A percentile compares a stretch with the other conserved stretches of the same genome.
Conservation (phyloP, 352 stramenopile genomes). For the Pythium aristosporum region DNA sequence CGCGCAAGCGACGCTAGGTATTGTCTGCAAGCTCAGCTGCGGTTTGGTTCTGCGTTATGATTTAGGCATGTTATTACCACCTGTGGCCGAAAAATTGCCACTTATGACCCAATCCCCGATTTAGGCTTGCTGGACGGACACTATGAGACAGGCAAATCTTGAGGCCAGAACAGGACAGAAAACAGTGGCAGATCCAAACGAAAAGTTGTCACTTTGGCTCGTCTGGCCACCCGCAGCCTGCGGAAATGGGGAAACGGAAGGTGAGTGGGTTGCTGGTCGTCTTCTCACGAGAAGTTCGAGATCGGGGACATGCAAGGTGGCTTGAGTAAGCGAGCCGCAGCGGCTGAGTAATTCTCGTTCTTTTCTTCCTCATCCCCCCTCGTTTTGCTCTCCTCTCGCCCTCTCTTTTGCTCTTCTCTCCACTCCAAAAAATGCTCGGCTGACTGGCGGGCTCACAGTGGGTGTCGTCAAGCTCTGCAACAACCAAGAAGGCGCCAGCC, state of each 20-base stretch:
- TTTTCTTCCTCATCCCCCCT: slow-evolving; percentile 10
- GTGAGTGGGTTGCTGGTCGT: background rate
- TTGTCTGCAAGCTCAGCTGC: slow-evolving; percentile 23
- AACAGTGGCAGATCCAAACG: slow-evolving; percentile 1
- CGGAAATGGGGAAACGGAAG: background rate
- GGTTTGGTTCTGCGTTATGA: background rate
- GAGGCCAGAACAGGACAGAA: slow-evolving; percentile 11
- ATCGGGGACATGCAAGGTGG: slow-evolving; percentile 15
- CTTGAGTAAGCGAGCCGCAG: background rate
- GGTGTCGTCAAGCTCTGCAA: slow-evolving; percentile 19
- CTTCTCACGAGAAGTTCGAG: slow-evolving; percentile 1
- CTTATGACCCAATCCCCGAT: background rate
- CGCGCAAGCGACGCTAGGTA: background rate
- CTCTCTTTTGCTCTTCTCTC: slow-evolving; percentile 10
- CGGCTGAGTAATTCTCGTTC: slow-evolving; percentile 8
- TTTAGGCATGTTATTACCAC: background rate
- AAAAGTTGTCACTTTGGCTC: slow-evolving; percentile 1
- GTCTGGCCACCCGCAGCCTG: slow-evolving; percentile 3
- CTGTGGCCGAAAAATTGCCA: background rate
- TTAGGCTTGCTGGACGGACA: background rate
- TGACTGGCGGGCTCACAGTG: slow-evolving; percentile 10
- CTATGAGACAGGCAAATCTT: background rate
- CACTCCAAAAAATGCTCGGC: background rate
- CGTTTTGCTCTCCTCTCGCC: slow-evolving; percentile 5
- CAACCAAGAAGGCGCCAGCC: background rate